These are phyloP conservation scores for Waltergamsia citrina DNA, from an alignment of 2,329 filamentous ascomycete genomes.

Conservation along the genomic window DNA sequence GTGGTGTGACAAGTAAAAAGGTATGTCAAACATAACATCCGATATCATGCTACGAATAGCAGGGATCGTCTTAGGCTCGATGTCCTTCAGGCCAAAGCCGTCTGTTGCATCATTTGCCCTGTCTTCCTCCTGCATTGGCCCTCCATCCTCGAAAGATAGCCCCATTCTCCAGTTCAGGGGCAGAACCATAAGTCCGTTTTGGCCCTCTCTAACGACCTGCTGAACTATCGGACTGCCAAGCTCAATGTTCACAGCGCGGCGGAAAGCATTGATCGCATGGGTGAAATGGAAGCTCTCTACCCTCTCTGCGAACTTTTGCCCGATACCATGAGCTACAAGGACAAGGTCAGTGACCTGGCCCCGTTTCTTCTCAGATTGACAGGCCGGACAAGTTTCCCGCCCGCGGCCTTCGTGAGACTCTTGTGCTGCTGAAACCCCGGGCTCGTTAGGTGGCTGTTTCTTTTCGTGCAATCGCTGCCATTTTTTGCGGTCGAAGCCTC, in stretches of 20 bases:
- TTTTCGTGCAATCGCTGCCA: constrained; percentile 66
- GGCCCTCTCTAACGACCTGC: constrained; percentile 62
- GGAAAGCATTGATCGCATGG: constrained; percentile 85
- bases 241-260: constrained; percentile 78
- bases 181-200: constrained; percentile 86
- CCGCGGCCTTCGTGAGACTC: constrained; percentile 18
- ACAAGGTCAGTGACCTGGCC: constrained; percentile 78
- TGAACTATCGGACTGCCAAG: constrained; percentile 66
- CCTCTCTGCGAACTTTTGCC: constrained; percentile 88
- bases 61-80: constrained; percentile 83
- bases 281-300: constrained; percentile 98
- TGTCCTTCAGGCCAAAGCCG: constrained; percentile 67
- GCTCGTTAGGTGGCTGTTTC: constrained; percentile 20
- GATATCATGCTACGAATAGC: constrained; percentile 90
- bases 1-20: constrained; percentile 94
- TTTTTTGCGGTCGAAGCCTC: constrained; percentile 70
- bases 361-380: constrained; percentile 51
- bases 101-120: constrained; percentile 43
- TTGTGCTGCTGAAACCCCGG: constrained; percentile 13
- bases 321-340: constrained; percentile 89
- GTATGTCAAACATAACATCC: constrained; percentile 97
- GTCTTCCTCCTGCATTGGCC: constrained; percentile 45
- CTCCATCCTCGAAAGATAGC: constrained; percentile 77
- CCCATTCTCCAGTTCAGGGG: constrained; percentile 91
- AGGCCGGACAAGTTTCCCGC: constrained; percentile 39